phyloP scores from a whole-genome alignment of 2,329 filamentous ascomycete genomes.

The Huntiella savannae region DNA sequence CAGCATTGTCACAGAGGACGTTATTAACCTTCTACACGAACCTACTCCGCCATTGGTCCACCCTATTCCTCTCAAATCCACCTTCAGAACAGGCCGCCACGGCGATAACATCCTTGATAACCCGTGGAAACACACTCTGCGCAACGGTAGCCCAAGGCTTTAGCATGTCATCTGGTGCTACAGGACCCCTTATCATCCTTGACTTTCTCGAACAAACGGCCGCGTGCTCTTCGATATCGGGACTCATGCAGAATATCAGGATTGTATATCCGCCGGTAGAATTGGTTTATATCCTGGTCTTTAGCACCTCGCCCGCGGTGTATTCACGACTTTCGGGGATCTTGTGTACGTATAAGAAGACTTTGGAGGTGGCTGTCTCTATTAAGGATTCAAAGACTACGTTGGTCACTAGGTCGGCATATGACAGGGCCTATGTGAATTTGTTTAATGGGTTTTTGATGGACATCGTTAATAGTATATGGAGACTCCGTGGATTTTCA shows the following conservation, averaged over 20 bases:
- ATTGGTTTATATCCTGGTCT: conserved; percentile 52
- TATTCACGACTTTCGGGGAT: conserved; percentile 51
- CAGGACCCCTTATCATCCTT: conserved; percentile 37
- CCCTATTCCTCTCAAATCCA: conserved; percentile 23
- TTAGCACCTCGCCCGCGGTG: conserved; percentile 41
- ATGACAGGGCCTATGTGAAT: conserved; percentile 41
- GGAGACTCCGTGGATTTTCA: conserved; percentile 56
- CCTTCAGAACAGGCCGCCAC: neutral
- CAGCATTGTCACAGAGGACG: conserved; percentile 26
- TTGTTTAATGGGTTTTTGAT: conserved; percentile 70
- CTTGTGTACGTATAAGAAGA: conserved; percentile 52
- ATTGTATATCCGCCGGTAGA: conserved; percentile 49
- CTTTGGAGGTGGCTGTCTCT: conserved; percentile 36
- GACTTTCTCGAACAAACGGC: conserved; percentile 51
- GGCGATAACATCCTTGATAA: conserved; percentile 22
- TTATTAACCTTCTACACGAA: conserved; percentile 49
- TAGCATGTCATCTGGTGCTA: conserved; percentile 17
- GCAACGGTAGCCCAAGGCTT: conserved; percentile 38
- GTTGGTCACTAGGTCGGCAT: conserved; percentile 33
- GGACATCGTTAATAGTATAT: conserved; percentile 71
- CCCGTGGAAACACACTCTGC: conserved; percentile 34
- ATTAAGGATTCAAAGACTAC: neutral
- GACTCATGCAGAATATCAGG: conserved; percentile 34
- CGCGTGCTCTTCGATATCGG: conserved; percentile 32
- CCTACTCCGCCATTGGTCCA: conserved; percentile 43